A percentile compares a stretch with the other conserved stretches of the same genome.
These are phyloP conservation scores for Anthostomella pinea DNA, from an alignment of 2,329 filamentous ascomycete genomes.

Conservation along the genomic window DNA sequence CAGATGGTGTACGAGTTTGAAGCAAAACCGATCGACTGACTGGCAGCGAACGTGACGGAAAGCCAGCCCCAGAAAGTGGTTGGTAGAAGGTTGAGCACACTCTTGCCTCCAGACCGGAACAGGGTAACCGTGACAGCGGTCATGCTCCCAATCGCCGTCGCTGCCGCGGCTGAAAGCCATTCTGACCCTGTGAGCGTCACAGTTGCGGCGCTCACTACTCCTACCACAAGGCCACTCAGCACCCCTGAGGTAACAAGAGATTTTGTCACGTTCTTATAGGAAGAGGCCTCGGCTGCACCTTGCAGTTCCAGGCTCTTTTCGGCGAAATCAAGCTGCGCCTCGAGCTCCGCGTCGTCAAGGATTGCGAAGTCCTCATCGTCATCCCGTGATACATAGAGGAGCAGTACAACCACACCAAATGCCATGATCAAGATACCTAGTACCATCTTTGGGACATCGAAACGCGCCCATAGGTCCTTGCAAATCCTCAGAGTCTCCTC, in stretches of 20 bases:
- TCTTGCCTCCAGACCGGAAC: slow-evolving; percentile 40
- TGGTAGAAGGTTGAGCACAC: slow-evolving; percentile 57
- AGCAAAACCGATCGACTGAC: slow-evolving; percentile 89
- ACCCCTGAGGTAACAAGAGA: slow-evolving; percentile 38
- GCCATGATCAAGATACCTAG: slow-evolving; percentile 72
- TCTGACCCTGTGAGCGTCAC: slow-evolving; percentile 37
- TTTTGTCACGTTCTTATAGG: slow-evolving; percentile 38
- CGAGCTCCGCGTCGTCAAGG: slow-evolving; percentile 54
- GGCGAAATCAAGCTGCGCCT: slow-evolving; percentile 56
- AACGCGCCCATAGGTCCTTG: slow-evolving; percentile 85
- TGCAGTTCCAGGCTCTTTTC: slow-evolving; percentile 57
- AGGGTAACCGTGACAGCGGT: slow-evolving; percentile 40
- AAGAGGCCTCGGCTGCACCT: slow-evolving; percentile 27
- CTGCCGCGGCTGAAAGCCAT: slow-evolving; percentile 40
- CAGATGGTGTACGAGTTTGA: slow-evolving; percentile 99
- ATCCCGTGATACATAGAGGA: slow-evolving; percentile 67
- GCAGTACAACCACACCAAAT: slow-evolving; percentile 63
- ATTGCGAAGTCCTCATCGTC: slow-evolving; percentile 53
- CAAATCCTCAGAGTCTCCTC: slow-evolving; percentile 74
- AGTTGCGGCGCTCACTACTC: slow-evolving; percentile 30
- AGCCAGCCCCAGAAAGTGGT: slow-evolving; percentile 87
- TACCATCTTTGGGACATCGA: slow-evolving; percentile 83
- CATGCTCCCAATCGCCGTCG: slow-evolving; percentile 45
- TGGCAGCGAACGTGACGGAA: slow-evolving; percentile 74
- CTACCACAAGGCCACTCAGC: slow-evolving; percentile 34